Base-by-base conservation (phyloP, 106 monocot genomes). In the Dioscorea dumetorum region DNA sequence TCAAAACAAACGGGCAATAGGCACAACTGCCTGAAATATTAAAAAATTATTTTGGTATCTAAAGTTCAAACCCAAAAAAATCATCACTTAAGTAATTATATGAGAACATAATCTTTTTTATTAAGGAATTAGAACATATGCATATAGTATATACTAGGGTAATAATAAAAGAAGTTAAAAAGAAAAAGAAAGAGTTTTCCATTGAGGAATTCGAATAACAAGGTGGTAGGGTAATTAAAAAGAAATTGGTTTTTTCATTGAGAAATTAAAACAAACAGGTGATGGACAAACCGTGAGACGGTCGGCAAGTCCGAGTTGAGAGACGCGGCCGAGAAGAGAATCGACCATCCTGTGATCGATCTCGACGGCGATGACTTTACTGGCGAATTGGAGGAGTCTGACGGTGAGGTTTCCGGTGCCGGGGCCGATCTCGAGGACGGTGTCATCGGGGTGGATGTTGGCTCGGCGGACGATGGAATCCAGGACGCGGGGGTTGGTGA, bases 281-380 rank as follows among this genome's bases (percentile, higher is more conserved):
- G 17, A 67, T 56, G 66, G 52, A 50, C 82, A 64, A 59, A 95
- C 95, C 8, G 73, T 82, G 63, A 91, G 91, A 15, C 77, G 73
- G 50, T 84, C 78, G 3, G 35, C 17, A 5, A 88, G 51, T 6
- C 82, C 83, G 32, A 88, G 67, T 17, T 63, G 12, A 12, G 35
- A 51, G 11, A 61, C 81, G 32, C 91, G 91, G 41, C 23, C 32
- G 23, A 7, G 57, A 65, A 95, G 77, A 19, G 79, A 62, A 14
- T 86, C 86, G n/a, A 95, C 88, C 95, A 95, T 95, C 10, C 88
- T 69, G 5, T 28, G 67, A 67, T 95, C 95, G 60, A 91, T 77
- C 77, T 95, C 95, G 50, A 91, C 81, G 57, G 88, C 88, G 67
- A 90, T 71, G 33, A 95, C 95, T 23, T 65, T 70, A 11, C 50